Base-by-base conservation (phyloP, 768 basidiomycete species). In the Suillus tomentosus region DNA sequence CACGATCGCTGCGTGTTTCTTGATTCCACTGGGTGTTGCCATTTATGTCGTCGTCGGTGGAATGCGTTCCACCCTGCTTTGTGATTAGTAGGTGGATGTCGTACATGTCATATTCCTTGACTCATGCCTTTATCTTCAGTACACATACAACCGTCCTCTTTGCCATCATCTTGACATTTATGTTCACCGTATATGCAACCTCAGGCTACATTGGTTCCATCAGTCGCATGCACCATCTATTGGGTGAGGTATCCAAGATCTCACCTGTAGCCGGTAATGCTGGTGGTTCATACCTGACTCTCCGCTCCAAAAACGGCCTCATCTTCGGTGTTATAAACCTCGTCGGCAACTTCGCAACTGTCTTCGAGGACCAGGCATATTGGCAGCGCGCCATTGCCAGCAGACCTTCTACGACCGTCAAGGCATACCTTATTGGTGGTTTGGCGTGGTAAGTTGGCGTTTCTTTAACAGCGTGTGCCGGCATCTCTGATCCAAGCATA, bases 341-440 rank as follows among this genome's bases (percentile, higher is more conserved):
- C 68, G 87, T 92, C 61, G 93, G 94, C 3, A 94, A 95, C 74
- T 94, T 94, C 68, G 81, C 84, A 34, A 85, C 82, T 10, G 85
- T 87, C 4, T 85, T 85, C 69, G 81, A 85, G 69, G 84, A 85
- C 65, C 88, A 92, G 70, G 89, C 92, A 1, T 98, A 96, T 76
- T 96, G 92, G 89, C 93, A 95, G 72, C 84, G 94, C 14, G 95
- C 95, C 1, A 94, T 97, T 71, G 95, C 96, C 2, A 90, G 88
- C 65, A 80, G 88, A 17, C 94, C 94, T 0, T 88, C 86, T 1
- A 88, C 84, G n/a, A 91, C 90, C 14, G 94, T 96, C 64, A 95
- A 95, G 75, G 95, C 92, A 0, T 98, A 94, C 78, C 79, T 96
- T 3, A 81, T 95, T 10, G 96, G 95, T 51, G 95, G 95, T 3